Percentiles rank a stretch among this genome's conserved stretches.
phyloP scores from a whole-genome alignment of 257 asterid genomes.

The Vinca minor region DNA sequence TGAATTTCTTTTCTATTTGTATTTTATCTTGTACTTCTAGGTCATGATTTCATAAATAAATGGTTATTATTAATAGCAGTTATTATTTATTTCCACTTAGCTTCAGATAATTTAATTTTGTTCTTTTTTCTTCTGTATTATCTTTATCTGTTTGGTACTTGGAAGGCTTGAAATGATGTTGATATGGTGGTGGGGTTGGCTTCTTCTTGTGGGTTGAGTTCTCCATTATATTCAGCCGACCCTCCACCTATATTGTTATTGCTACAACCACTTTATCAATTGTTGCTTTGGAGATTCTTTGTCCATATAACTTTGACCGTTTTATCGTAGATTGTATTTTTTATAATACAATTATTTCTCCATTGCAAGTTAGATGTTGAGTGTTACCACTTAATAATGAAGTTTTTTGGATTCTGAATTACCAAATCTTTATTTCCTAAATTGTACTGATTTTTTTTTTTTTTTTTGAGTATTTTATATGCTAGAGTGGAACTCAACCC shows the following conservation, averaged over 20 bases:
- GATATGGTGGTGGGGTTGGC: constrained; percentile 19
- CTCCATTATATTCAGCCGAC: constrained; percentile 11
- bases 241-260: constrained; percentile 18
- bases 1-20: constrained; percentile 2
- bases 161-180: constrained; percentile 1
- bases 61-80: background rate
- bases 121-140: background rate
- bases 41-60: constrained; percentile 12
- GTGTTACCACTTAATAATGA: no score
- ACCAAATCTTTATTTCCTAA: no score
- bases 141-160: background rate
- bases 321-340: no score
- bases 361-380: no score
- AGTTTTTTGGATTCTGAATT: no score
- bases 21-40: constrained; percentile 10
- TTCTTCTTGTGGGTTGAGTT: constrained; percentile 20
- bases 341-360: no score
- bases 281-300: background rate
- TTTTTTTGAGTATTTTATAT: background rate
- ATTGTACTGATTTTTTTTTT: no score
- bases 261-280: constrained; percentile 23
- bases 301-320: background rate
- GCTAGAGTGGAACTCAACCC: background rate
- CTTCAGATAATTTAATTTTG: background rate
- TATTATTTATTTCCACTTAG: background rate